Conservation (phyloP, 208 protist genomes). For the Leptomonas pyrrhocoris region DNA sequence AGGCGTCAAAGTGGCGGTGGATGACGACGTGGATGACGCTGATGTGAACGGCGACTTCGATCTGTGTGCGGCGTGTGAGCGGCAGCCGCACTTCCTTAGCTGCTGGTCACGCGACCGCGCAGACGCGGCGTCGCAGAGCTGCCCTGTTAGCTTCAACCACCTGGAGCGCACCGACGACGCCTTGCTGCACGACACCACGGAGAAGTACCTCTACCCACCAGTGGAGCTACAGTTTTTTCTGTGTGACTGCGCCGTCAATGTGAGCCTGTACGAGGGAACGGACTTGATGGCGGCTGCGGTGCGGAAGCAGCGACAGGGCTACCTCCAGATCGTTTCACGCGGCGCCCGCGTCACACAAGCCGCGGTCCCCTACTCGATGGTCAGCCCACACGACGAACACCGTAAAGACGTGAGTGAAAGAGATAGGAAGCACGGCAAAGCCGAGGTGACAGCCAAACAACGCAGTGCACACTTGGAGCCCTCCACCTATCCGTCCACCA, state of each 20-base stretch:
- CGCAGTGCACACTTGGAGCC: background rate
- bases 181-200: slow-evolving; percentile 30
- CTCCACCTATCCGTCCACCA: background rate
- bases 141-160: slow-evolving; percentile 19
- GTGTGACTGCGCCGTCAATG: slow-evolving; percentile 41
- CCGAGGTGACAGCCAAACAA: background rate
- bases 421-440: background rate
- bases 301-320: slow-evolving; percentile 34
- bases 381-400: background rate
- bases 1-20: background rate
- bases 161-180: slow-evolving; percentile 36
- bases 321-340: slow-evolving; percentile 31
- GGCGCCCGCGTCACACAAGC: slow-evolving; percentile 14
- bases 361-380: slow-evolving; percentile 5
- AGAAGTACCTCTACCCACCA: slow-evolving; percentile 33
- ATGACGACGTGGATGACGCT: background rate
- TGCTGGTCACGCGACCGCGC: slow-evolving; percentile 34
- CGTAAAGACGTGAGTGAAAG: background rate
- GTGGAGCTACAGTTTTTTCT: slow-evolving; percentile 48
- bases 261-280: slow-evolving; percentile 55
- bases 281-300: slow-evolving; percentile 44
- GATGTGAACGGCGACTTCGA: slow-evolving; percentile 15
- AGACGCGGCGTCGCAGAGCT: slow-evolving; percentile 15
- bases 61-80: slow-evolving; percentile 19
- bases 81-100: slow-evolving; percentile 33